Base-by-base conservation (phyloP, 768 basidiomycete species). In the Mycena alexandri region DNA sequence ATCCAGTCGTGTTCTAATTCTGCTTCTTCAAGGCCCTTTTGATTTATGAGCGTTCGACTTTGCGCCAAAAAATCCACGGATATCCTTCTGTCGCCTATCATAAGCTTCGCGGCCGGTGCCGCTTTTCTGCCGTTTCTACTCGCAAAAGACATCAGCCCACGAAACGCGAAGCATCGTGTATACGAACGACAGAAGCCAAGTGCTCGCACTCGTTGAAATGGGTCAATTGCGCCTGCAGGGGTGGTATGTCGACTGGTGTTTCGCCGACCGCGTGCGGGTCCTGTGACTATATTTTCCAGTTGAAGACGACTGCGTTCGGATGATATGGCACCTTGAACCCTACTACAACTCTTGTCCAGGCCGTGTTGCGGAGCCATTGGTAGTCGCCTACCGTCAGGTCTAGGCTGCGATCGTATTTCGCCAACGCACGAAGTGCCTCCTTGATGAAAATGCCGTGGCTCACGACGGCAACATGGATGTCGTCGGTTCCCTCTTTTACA, bases 401-500 rank as follows among this genome's bases (percentile, higher is more conserved):
- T 1, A 63, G 76, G 43, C 70, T 67, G 33, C 72, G 77, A 67
- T 82, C 80, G 68, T 76, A 80, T 70, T 77, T 82, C 62, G 87
- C 69, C 48, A 93, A 75, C 29, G 84, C 84, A 24, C 81, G 79
- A 5, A 92, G 74, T 16, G 91, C 77, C 76, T 90, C 88, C 29
- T 79, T 80, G 50, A 94, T 90, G 76, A 89, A 89, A 22, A 92
- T 71, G 0, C 93, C 92, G 76, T 95, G 93, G 77, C 92, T 93
- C 52, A 93, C 88, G 43, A 94, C 71, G 1, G 87, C 91, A 25
- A 93, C 75, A 67, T 89, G 85, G 5, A 83, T 69, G 38, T 80
- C 80, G 47, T 78, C 73, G 63, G 65, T 76, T 41, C 80, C 79
- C n/a, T 79, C 75, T 60, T 79, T 74, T 25, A 77, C 77, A 0